Conservation (phyloP, 2,329 filamentous ascomycete genomes). For the Cladophialophora bantiana region DNA sequence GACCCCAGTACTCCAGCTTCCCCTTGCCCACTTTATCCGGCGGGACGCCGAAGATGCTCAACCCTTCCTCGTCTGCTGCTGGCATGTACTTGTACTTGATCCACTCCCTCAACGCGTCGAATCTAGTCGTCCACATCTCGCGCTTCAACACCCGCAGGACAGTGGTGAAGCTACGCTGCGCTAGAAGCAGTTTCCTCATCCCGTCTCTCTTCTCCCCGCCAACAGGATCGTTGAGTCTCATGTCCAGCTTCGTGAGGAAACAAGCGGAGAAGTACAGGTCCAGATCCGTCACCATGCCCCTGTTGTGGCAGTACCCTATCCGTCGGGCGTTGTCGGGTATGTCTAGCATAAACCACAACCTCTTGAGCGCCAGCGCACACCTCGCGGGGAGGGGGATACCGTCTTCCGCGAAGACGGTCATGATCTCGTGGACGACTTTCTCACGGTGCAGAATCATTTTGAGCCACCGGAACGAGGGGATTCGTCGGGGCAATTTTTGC, state of each 20-base stretch:
- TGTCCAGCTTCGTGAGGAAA: conserved; percentile 75
- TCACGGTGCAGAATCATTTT: conserved; percentile 69
- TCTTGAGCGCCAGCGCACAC: conserved; percentile 61
- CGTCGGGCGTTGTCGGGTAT: conserved; percentile 65
- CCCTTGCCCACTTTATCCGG: conserved; percentile 59
- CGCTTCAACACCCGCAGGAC: conserved; percentile 65
- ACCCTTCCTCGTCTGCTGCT: conserved; percentile 37
- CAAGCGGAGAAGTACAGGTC: conserved; percentile 69
- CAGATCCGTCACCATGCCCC: conserved; percentile 61
- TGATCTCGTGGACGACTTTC: conserved; percentile 65
- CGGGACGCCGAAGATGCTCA: conserved; percentile 58
- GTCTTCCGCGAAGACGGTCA: conserved; percentile 64
- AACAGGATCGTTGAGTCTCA: conserved; percentile 71
- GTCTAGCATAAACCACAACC: conserved; percentile 78
- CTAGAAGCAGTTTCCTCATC: conserved; percentile 66
- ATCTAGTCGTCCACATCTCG: conserved; percentile 56
- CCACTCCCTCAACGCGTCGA: conserved; percentile 54
- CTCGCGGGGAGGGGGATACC: conserved; percentile 64
- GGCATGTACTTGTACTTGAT: conserved; percentile 63
- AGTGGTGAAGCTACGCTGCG: conserved; percentile 65
- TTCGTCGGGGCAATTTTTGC: conserved; percentile 52
- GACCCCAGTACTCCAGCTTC: conserved; percentile 65
- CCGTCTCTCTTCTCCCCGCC: conserved; percentile 57
- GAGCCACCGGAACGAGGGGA: conserved; percentile 72
- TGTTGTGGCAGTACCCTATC: conserved; percentile 61